Percentiles rank a stretch among this genome's conserved stretches.
Conservation (phyloP, 345 rosid genomes). For the Heritiera fomes region DNA sequence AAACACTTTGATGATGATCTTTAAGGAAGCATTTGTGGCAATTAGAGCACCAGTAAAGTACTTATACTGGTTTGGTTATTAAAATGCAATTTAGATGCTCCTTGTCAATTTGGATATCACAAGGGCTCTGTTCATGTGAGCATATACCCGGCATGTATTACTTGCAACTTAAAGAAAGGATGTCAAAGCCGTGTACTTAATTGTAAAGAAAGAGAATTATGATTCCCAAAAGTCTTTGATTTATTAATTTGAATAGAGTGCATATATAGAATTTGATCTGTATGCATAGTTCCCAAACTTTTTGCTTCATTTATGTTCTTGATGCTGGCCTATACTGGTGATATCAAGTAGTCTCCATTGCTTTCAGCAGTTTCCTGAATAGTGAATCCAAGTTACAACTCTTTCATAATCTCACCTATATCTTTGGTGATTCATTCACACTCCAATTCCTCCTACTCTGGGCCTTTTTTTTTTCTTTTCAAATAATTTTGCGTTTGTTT, state of each 20-base stretch:
- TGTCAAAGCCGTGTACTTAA: background rate
- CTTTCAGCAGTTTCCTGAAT: background rate
- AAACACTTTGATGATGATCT: too few species aligned
- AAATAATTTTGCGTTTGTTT: background rate
- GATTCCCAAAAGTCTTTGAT: background rate
- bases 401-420: background rate
- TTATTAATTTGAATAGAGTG: background rate
- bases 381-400: background rate
- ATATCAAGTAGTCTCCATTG: background rate
- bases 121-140: too few species aligned
- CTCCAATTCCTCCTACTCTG: too few species aligned
- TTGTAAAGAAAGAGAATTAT: too few species aligned
- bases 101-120: too few species aligned
- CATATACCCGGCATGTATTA: background rate
- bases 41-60: too few species aligned
- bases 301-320: constrained; percentile 2
- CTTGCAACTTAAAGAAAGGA: background rate
- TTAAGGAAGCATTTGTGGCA: too few species aligned
- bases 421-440: background rate
- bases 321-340: background rate
- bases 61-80: too few species aligned
- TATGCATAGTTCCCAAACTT: background rate
- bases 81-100: too few species aligned
- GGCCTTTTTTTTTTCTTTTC: background rate
- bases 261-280: background rate